phyloP scores from a whole-genome alignment of 768 basidiomycete genomes.

The Aureoboletus auriporus region DNA sequence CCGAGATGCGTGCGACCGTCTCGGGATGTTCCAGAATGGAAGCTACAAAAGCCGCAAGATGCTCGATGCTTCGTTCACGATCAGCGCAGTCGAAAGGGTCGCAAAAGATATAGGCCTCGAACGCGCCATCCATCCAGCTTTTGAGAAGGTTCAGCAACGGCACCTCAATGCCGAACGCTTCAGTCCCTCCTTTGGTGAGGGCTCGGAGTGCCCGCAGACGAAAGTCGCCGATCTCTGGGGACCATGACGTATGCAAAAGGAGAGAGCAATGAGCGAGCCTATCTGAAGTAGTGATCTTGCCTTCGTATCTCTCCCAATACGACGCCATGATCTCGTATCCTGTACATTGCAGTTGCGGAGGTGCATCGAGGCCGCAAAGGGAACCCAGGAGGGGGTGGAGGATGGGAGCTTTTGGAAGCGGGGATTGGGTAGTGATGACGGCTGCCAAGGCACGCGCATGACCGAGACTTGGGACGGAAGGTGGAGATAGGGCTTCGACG shows the following conservation, averaged over 20 bases:
- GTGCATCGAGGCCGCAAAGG: constrained; percentile 53
- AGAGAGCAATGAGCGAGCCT: constrained; percentile 61
- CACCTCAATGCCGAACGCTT: constrained; percentile 62
- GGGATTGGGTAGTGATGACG: constrained; percentile 46
- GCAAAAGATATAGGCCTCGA: constrained; percentile 42
- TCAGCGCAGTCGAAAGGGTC: constrained; percentile 45
- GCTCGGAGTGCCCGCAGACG: constrained; percentile 65
- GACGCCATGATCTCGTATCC: constrained; percentile 72
- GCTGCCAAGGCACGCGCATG: constrained; percentile 61
- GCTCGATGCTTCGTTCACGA: constrained; percentile 60
- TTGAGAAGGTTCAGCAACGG: constrained; percentile 52
- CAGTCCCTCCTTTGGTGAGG: constrained; percentile 56
- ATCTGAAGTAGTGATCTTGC: constrained; percentile 49
- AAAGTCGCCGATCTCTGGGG: constrained; percentile 65
- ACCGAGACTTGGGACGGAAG: constrained; percentile 60
- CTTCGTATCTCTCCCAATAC: constrained; percentile 60
- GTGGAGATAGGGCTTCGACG: constrained; percentile 43
- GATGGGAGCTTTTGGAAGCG: constrained; percentile 49
- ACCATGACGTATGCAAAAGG: constrained; percentile 55
- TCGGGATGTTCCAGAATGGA: constrained; percentile 47
- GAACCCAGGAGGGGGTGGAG: constrained; percentile 58
- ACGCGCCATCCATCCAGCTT: constrained; percentile 64
- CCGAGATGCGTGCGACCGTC: constrained; percentile 57
- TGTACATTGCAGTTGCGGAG: constrained; percentile 55
- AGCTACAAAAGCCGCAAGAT: constrained; percentile 56